Base-by-base conservation (phyloP, 768 basidiomycete species). In the Cystobasidium ongulense region DNA sequence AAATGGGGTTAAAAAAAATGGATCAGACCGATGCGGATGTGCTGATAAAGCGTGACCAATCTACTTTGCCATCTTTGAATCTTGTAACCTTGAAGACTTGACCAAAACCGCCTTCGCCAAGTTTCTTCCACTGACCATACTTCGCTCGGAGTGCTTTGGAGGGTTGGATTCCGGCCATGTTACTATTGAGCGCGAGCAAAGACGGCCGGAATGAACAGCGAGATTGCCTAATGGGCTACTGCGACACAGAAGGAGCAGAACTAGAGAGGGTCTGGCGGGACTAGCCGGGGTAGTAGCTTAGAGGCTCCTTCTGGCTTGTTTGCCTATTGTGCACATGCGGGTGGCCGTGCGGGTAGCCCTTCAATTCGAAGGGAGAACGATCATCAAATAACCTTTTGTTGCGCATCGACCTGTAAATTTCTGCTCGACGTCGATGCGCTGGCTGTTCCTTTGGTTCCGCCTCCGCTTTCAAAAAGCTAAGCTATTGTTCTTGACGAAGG, bases 51-150 rank as follows among this genome's bases (percentile, higher is more conserved):
- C 25, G 27, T 29, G 57, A 59, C 57, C 21, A 15, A 59, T 38
- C 29, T 33, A 61, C 57, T 38, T 41, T 64, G 35, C 63, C 63
- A 36, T 64, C 63, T 64, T 64, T 18, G 63, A 39, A 17, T 38
- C 63, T 38, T 23, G 25, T 64, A 41, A 46, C 63, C 41, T 64
- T 64, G 35, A 31, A 64, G 10, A 64, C 63, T 25, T 64, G 33
- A 38, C 63, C 63, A 46, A 64, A 64, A 27, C 63, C 63, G 36
- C 63, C 63, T 25, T 64, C 33, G 25, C 63, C 63, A 25, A 64
- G 31, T 39, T 38, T 39, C 23, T 27, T 35, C 63, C 63, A 64
- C 36, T 46, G 36, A 35, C 36, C 35, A 23, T 64, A 64, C 63
- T 64, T 64, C 18, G 63, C 63, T 35, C 57, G 57, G 33, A 59